Percentiles rank a stretch among this genome's conserved stretches.
These are phyloP conservation scores for Paraconiothyrium sp. DNA, from an alignment of 2,329 filamentous ascomycete genomes.

Conservation along the genomic window DNA sequence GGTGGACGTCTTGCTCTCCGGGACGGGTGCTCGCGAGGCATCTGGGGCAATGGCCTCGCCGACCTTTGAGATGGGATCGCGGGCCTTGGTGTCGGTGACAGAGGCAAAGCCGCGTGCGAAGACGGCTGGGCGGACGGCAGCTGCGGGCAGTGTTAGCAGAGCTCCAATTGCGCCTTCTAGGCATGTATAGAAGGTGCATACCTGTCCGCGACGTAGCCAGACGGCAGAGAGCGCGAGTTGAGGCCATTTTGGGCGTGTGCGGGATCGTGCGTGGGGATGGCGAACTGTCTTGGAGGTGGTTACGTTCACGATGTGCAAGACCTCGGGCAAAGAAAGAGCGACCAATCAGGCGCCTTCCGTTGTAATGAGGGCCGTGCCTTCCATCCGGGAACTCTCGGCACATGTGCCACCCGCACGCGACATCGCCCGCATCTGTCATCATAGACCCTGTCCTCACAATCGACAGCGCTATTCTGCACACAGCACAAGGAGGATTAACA, in stretches of 20 bases:
- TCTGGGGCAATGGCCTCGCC: slow-evolving; percentile 42
- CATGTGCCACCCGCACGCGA: slow-evolving; percentile 11
- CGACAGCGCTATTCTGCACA: neutral
- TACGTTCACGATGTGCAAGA: slow-evolving; percentile 21
- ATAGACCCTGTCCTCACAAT: neutral
- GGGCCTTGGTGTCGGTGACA: slow-evolving; percentile 43
- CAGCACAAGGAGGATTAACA: no score
- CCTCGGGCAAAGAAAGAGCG: slow-evolving; percentile 17
- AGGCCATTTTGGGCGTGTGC: slow-evolving; percentile 46
- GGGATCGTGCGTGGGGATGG: slow-evolving; percentile 31
- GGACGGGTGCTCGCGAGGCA: slow-evolving; percentile 40
- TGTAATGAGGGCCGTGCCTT: slow-evolving; percentile 17
- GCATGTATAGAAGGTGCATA: slow-evolving; percentile 28
- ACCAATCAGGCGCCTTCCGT: slow-evolving; percentile 12
- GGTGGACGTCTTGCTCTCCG: slow-evolving; percentile 66
- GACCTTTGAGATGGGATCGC: slow-evolving; percentile 46
- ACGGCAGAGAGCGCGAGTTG: slow-evolving; percentile 49
- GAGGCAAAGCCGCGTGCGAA: slow-evolving; percentile 52
- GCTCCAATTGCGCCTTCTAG: slow-evolving; percentile 29
- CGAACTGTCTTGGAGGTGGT: slow-evolving; percentile 18
- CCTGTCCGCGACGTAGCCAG: slow-evolving; percentile 50
- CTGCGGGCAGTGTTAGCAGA: slow-evolving; percentile 41
- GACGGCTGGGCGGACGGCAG: slow-evolving; percentile 47
- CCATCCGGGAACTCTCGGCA: slow-evolving; percentile 19
- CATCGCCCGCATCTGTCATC: slow-evolving; percentile 1